Conservation (phyloP, 2,329 filamentous ascomycete genomes). For the Botryotinia calthae region DNA sequence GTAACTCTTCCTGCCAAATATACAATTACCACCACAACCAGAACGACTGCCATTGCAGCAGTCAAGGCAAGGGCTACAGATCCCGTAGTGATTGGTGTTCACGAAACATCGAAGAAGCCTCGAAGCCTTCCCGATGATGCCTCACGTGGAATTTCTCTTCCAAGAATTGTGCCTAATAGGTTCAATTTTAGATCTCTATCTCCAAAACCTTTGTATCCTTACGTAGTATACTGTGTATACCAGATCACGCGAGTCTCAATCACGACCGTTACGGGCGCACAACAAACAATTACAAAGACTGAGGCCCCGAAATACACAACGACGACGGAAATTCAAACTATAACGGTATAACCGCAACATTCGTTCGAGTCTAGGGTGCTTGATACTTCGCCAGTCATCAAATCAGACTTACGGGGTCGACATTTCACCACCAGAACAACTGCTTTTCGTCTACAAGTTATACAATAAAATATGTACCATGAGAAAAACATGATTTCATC, state of each 20-base stretch:
- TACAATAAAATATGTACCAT: neutral
- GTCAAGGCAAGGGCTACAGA: neutral
- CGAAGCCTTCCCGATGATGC: neutral
- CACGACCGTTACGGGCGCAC: neutral
- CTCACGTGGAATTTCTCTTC: neutral
- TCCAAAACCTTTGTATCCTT: neutral
- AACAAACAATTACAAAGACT: neutral
- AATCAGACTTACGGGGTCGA: neutral
- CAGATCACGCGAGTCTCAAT: neutral
- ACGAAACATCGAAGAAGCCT: neutral
- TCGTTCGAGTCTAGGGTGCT: neutral
- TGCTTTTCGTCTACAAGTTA: neutral
- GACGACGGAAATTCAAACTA: neutral
- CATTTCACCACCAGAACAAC: neutral
- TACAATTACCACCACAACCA: neutral
- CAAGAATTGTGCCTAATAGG: neutral
- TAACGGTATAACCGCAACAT: neutral
- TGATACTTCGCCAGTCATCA: neutral
- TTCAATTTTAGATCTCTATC: neutral
- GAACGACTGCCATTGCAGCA: neutral
- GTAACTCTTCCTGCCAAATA: neutral
- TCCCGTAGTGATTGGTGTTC: neutral
- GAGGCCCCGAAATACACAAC: neutral
- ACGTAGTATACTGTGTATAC: neutral
- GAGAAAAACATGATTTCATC: neutral